Evolutionary conservation across 768 basidiomycete species (phyloP).

Genomic region (Pisolithus sp.): DNA sequence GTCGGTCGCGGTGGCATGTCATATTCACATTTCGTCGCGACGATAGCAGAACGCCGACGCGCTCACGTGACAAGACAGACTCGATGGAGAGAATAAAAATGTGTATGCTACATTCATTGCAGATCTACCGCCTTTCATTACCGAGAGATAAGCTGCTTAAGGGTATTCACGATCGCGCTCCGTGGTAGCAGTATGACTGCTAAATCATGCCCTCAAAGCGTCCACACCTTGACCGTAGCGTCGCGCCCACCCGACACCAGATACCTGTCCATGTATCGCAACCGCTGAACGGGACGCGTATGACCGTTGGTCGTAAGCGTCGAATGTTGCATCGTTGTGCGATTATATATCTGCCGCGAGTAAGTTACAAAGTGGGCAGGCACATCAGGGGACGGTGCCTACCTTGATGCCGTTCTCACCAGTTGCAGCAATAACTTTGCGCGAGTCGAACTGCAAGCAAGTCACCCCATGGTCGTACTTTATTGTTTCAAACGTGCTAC

Average conservation of each 20-base stretch:
- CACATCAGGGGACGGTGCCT: conserved; percentile 9
- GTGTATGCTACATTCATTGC: conserved; percentile 24
- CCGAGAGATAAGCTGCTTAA: not conserved
- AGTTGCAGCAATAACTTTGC: conserved; percentile 87
- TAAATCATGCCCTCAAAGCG: conserved; percentile 46
- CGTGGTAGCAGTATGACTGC: not conserved
- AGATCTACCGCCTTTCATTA: conserved; percentile 2
- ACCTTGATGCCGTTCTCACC: conserved; percentile 95
- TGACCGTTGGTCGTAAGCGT: conserved; percentile 89
- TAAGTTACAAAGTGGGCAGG: not conserved
- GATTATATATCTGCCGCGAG: conserved; percentile 77
- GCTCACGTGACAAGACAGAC: not conserved
- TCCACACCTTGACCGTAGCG: conserved; percentile 86
- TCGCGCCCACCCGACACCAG: conserved; percentile 88
- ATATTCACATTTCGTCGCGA: too few species aligned
- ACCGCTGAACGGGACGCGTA: conserved; percentile 74
- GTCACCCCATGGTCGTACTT: conserved; percentile 89
- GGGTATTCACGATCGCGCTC: conserved; percentile 10
- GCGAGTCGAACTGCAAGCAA: conserved; percentile 86
- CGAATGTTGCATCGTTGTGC: conserved; percentile 86
- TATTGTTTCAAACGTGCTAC: conserved; percentile 81
- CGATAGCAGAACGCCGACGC: not conserved
- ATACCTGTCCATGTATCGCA: conserved; percentile 96
- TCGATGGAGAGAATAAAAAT: not conserved
- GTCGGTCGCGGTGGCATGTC: too few species aligned